These are phyloP conservation scores for Cadophora malorum DNA, from an alignment of 2,329 filamentous ascomycete species.

Conservation along the genomic window DNA sequence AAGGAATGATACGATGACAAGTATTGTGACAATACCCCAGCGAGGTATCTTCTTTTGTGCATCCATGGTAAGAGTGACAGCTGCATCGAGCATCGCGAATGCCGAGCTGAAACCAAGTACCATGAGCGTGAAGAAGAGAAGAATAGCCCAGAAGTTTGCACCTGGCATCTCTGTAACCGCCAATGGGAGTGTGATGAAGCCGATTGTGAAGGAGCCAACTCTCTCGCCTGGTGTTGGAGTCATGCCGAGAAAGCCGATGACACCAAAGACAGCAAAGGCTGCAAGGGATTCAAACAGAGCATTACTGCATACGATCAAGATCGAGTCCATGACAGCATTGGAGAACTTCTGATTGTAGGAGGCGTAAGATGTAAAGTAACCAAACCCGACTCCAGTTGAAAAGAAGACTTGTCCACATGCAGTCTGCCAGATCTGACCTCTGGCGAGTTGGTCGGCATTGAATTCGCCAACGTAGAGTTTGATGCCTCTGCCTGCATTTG, in stretches of 20 bases:
- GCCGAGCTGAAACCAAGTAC: conserved; percentile 10
- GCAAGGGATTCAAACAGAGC: conserved; percentile 9
- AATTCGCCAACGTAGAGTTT: conserved; percentile 13
- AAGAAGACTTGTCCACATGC: conserved; percentile 18
- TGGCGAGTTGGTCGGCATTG: conserved; percentile 8
- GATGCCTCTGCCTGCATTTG: conserved; percentile 12
- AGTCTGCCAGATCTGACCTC: conserved; percentile 18
- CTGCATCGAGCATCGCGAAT: conserved; percentile 15
- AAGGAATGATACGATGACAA: conserved; percentile 13
- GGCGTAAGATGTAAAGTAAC: conserved; percentile 17
- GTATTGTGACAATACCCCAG: conserved; percentile 9
- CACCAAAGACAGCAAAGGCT: conserved; percentile 17
- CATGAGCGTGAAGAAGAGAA: conserved; percentile 14
- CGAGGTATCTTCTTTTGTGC: conserved; percentile 12
- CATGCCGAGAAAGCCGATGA: conserved; percentile 19
- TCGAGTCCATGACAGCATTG: conserved; percentile 16
- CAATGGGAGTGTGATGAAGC: conserved; percentile 12
- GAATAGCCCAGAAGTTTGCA: conserved; percentile 18
- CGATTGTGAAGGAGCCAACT: conserved; percentile 13
- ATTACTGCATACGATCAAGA: conserved; percentile 15
- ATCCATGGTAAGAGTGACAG: conserved; percentile 19
- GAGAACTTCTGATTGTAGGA: conserved; percentile 18
- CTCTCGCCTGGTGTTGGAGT: conserved; percentile 16
- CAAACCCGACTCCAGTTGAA: conserved; percentile 14
- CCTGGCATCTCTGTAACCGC: conserved; percentile 19